Evolutionary conservation across 192 early-diverging fungal genomes (phyloP).

Genomic region (Geosiphon pyriformis): DNA sequence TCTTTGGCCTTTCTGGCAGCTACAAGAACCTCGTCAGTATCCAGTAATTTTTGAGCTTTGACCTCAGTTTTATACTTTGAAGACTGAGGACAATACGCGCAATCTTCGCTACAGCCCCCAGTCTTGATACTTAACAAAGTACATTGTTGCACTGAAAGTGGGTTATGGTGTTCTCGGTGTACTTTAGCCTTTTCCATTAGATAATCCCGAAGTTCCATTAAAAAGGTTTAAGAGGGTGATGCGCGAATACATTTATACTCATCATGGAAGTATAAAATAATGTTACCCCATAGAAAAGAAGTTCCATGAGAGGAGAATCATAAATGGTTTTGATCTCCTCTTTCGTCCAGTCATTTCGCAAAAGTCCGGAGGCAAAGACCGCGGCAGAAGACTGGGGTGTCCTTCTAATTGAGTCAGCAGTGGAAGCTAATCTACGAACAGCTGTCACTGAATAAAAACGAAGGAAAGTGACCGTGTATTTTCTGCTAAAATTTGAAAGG

Average conservation of each 20-base stretch:
- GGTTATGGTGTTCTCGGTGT: slow-evolving; percentile 67
- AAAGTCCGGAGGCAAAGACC: slow-evolving; percentile 38
- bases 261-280: too few relatives aligned
- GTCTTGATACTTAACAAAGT: slow-evolving; percentile 79
- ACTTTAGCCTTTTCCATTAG: slow-evolving; percentile 53
- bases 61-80: slow-evolving; percentile 65
- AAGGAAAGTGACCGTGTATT: not conserved
- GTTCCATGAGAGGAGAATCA: slow-evolving; percentile 70
- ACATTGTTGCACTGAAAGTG: slow-evolving; percentile 71
- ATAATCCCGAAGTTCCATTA: not conserved
- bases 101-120: slow-evolving; percentile 80
- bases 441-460: not conserved
- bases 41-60: slow-evolving; percentile 64
- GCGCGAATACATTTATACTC: too few relatives aligned
- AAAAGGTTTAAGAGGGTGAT: not conserved
- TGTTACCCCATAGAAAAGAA: slow-evolving; percentile 70
- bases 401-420: not conserved
- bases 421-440: slow-evolving; percentile 6
- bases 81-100: slow-evolving; percentile 79
- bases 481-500: not conserved
- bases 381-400: slow-evolving; percentile 41
- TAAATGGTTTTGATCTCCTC: slow-evolving; percentile 71
- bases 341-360: slow-evolving; percentile 66
- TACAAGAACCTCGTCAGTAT: slow-evolving; percentile 60
- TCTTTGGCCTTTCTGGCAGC: slow-evolving; percentile 71